Evolutionary conservation across 345 rosid genomes (phyloP).

Genomic region (Ceriops tagal): DNA sequence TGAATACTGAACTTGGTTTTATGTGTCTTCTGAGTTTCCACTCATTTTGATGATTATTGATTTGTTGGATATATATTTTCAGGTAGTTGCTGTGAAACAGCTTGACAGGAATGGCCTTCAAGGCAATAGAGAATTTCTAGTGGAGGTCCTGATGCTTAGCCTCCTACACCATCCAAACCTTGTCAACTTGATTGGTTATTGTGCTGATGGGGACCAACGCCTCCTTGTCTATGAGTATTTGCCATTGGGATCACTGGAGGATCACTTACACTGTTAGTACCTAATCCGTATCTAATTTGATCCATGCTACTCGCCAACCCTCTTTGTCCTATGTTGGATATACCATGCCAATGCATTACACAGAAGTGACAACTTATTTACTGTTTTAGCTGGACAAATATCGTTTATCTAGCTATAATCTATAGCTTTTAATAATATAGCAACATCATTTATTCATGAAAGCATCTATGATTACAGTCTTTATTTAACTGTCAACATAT

Average conservation of each 20-base stretch:
- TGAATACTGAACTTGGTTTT: neutral
- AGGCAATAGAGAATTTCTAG: constrained; percentile 97
- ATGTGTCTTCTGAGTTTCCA: neutral
- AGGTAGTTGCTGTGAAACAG: constrained; percentile 96
- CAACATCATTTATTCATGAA: no score
- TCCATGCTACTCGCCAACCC: neutral
- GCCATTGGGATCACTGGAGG: constrained; percentile 94
- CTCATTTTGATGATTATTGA: constrained; percentile 2
- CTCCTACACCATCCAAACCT: constrained; percentile 93
- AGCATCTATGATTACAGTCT: no score
- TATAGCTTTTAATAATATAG: no score
- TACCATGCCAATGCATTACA: neutral
- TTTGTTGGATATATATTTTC: constrained; percentile 24
- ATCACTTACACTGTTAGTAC: constrained; percentile 86
- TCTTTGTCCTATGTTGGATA: neutral
- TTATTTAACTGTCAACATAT: no score
- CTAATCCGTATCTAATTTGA: neutral
- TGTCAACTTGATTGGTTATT: constrained; percentile 92
- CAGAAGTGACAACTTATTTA: neutral
- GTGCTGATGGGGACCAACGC: constrained; percentile 98
- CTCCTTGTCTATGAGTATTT: constrained; percentile 94
- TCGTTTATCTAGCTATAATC: no score
- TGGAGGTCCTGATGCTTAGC: constrained; percentile 97
- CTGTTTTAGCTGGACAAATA: no score
- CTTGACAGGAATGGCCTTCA: constrained; percentile 92